Evolutionary conservation across 257 asterid species (phyloP), one percentile per base, ranked within the genome.

Genomic region (Agastache rugosa): DNA sequence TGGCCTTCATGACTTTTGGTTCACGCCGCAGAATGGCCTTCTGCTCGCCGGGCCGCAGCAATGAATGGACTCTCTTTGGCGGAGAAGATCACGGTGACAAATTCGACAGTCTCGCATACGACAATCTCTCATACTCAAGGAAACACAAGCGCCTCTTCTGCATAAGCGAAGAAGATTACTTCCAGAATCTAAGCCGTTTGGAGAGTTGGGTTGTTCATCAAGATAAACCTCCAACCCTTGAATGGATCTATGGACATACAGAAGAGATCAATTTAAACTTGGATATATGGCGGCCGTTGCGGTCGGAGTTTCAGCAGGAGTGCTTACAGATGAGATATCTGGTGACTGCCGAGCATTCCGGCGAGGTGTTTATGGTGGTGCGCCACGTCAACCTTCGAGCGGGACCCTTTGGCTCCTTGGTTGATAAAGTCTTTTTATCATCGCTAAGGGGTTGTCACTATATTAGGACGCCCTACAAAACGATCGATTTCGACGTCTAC

Each of bases 1-100:
- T 51, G 14, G 72, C 56, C 9, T 20, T 67, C 14, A 27, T 25
- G 19, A 67, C 23, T 19, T 50, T 4, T 1, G 56, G 56, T 17
- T 19, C 55, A 1, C 55, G 23, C 25, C 23, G 56, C 7, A 7
- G 23, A 50, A 1, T 50, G 5, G 56, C 56, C 20, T 50, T 45
- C 60, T 67, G 72, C 72, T 47, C 42, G 39, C 72, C 72, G 6
- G 25, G 27, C 41, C 72, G 44, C 20, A 23, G 27, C 25, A 2
- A 17, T 0, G 56, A 50, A 17, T 50, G 56, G 56, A 50, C 56
- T 50, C 56, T 16, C 4, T 8, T 50, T 2, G 23, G 56, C 56
- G 56, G 56, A n/a, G 56, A 50, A 47, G 54, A 47, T 5, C 19
- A 9, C 11, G 22, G 2, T n/a, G n/a, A n/a, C n/a, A n/a, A n/a